Evolutionary conservation across 2,329 filamentous ascomycete species (phyloP).

Genomic region (Fusarium piperis): DNA sequence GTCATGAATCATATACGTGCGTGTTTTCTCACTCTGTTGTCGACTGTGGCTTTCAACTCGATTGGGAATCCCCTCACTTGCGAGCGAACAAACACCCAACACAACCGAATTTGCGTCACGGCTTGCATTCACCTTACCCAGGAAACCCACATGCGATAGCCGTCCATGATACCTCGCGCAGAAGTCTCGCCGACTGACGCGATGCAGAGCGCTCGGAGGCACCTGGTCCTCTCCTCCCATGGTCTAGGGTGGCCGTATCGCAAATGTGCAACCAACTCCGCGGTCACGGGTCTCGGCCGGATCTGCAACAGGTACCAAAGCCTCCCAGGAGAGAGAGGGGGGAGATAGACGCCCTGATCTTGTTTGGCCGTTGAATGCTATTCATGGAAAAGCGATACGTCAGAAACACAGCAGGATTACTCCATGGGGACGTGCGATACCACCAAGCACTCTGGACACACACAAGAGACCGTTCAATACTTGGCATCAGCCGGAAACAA

Average conservation of each 20-base stretch:
- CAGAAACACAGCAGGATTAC: conserved; percentile 19
- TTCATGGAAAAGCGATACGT: conserved; percentile 3
- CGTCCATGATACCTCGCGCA: not conserved
- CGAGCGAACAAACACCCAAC: not conserved
- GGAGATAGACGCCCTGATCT: not conserved
- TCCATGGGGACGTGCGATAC: conserved; percentile 4
- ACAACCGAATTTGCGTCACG: not conserved
- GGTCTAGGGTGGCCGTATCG: not conserved
- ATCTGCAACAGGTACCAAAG: not conserved
- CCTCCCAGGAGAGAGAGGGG: not conserved
- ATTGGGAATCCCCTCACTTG: not conserved
- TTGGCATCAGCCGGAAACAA: conserved; percentile 5
- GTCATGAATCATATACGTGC: not conserved
- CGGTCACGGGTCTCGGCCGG: not conserved
- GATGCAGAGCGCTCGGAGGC: not conserved
- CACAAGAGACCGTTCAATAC: conserved; percentile 12
- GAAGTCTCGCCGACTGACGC: not conserved
- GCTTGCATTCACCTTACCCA: not conserved
- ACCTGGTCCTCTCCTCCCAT: not conserved
- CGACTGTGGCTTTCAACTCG: not conserved
- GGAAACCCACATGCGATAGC: not conserved
- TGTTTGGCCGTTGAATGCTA: not conserved
- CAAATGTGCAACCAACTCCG: not conserved
- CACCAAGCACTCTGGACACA: not conserved
- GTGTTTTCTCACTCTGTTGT: not conserved